phyloP scores from a whole-genome alignment of 495 filamentous ascomycete species.

The Aspergillus heteromorphus region DNA sequence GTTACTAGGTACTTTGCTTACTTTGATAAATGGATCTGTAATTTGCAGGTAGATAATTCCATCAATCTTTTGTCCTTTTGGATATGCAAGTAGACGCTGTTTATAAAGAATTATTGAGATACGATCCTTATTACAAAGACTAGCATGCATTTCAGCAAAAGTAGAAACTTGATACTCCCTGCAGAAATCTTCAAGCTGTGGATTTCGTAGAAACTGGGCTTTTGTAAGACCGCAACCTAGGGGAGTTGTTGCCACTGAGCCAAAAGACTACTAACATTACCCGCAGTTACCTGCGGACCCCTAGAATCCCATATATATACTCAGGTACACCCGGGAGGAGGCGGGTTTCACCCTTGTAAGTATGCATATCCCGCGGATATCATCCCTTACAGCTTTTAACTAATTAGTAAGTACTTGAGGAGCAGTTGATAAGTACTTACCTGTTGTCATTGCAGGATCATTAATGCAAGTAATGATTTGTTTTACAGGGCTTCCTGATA shows the following conservation, averaged over 20 bases:
- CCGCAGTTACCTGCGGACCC: no score
- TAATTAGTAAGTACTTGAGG: background rate
- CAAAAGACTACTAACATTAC: background rate
- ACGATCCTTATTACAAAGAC: constrained; percentile 7
- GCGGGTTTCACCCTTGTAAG: no score
- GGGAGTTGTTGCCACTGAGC: no score
- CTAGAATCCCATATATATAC: no score
- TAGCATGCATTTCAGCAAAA: constrained; percentile 5
- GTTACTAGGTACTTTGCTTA: constrained; percentile 3
- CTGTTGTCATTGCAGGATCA: no score
- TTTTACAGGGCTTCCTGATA: background rate
- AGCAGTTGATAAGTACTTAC: background rate
- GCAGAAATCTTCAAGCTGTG: constrained; percentile 8
- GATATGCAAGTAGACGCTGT: constrained; percentile 2
- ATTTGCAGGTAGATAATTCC: constrained; percentile 3
- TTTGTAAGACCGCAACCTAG: no score
- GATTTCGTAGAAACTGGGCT: constrained; percentile 9
- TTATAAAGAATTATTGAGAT: constrained; percentile 12
- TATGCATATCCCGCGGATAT: no score
- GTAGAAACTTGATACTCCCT: constrained; percentile 6
- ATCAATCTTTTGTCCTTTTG: constrained; percentile 8
- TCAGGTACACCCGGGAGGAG: no score
- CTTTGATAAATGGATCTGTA: background rate
- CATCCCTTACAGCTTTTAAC: no score
- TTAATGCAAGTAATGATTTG: background rate